Evolutionary conservation across 1,284 basidiomycete genomes (phyloP).

Genomic region (Tylopilus sp.): DNA sequence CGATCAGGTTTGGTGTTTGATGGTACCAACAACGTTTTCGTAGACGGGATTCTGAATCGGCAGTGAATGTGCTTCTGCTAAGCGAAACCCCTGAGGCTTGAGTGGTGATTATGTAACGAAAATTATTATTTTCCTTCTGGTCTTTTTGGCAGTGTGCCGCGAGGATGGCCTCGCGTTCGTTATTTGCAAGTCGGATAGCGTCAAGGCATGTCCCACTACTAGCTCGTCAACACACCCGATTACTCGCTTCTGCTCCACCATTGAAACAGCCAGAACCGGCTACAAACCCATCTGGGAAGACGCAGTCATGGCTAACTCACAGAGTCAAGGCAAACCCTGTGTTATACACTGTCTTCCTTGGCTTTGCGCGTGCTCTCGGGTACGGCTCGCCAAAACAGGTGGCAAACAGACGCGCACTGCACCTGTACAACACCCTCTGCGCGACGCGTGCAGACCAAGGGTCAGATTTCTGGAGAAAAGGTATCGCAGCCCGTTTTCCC

Average conservation of each 20-base stretch:
- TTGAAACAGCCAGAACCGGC: slow-evolving; percentile 8
- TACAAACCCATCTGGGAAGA: neutral
- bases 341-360: slow-evolving; percentile 50
- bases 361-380: slow-evolving; percentile 53
- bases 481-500: slow-evolving; percentile 36
- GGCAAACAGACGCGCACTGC: slow-evolving; percentile 56
- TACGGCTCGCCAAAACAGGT: slow-evolving; percentile 62
- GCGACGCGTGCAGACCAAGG: slow-evolving; percentile 60
- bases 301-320: slow-evolving; percentile 57
- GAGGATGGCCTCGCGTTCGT: slow-evolving; percentile 17
- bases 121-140: neutral
- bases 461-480: slow-evolving; percentile 62
- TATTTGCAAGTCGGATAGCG: slow-evolving; percentile 11
- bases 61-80: no score
- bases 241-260: slow-evolving; percentile 11
- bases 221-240: slow-evolving; percentile 12
- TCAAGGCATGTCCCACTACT: slow-evolving; percentile 8
- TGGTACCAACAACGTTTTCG: no score
- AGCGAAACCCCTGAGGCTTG: no score
- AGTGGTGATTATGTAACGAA: slow-evolving; percentile 2
- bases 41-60: no score
- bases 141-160: neutral
- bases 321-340: slow-evolving; percentile 53
- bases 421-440: slow-evolving; percentile 60
- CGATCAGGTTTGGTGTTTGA: no score